A percentile compares a stretch with the other conserved stretches of the same genome.
Evolutionary conservation across 2,329 filamentous ascomycete genomes (phyloP).

Genomic region (Aspergillus luchuensis): DNA sequence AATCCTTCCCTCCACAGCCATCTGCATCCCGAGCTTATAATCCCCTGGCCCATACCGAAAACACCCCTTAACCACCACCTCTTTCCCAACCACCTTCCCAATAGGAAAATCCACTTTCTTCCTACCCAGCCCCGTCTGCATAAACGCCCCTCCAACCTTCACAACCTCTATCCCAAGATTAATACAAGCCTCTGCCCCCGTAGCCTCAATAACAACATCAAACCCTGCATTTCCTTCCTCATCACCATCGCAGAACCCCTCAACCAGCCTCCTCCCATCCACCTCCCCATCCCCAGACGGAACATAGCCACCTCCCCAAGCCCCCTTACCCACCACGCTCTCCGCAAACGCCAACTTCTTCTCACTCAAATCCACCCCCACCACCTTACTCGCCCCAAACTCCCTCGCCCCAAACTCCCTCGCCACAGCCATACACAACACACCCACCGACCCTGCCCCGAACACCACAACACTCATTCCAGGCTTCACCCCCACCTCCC

Average conservation of each 20-base stretch:
- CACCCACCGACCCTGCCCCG: slow-evolving; percentile 79
- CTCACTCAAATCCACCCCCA: slow-evolving; percentile 42
- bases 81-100: slow-evolving; percentile 38
- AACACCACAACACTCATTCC: slow-evolving; percentile 52
- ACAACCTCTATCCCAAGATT: slow-evolving; percentile 48
- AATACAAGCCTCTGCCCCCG: slow-evolving; percentile 47
- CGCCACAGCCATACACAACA: slow-evolving; percentile 81
- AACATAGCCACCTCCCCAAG: neutral
- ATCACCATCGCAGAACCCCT: neutral
- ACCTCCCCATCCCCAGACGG: neutral
- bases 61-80: slow-evolving; percentile 37
- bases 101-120: slow-evolving; percentile 43
- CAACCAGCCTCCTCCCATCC: neutral
- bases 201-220: slow-evolving; percentile 47
- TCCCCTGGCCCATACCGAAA: slow-evolving; percentile 39
- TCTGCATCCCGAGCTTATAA: slow-evolving; percentile 42
- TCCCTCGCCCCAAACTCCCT: slow-evolving; percentile 74
- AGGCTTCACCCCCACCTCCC: slow-evolving; percentile 42
- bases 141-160: slow-evolving; percentile 32
- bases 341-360: neutral
- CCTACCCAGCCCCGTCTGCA: slow-evolving; percentile 42
- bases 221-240: slow-evolving; percentile 30
- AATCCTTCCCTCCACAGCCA: slow-evolving; percentile 35
- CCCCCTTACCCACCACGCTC: neutral
- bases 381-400: slow-evolving; percentile 75